Evolutionary conservation across 441 rosid species (phyloP).

Genomic region (Theobroma grandiflorum): DNA sequence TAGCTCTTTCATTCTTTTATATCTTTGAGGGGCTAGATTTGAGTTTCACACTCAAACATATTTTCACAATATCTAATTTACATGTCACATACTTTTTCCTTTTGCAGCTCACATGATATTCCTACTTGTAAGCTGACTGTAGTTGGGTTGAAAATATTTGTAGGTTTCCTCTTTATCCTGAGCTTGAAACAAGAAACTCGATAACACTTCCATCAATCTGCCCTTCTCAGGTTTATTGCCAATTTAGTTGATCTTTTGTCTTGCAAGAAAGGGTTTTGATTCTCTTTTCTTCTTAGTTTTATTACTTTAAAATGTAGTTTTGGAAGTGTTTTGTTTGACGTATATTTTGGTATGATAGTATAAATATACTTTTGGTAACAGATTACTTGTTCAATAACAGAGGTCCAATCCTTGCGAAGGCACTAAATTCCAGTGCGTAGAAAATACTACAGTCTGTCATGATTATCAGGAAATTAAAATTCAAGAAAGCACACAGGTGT

Average conservation of each 20-base stretch:
- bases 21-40: not conserved
- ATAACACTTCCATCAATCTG: slow-evolving; percentile 81
- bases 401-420: slow-evolving; percentile 80
- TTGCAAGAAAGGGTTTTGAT: not conserved
- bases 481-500: slow-evolving; percentile 91
- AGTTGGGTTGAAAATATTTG: slow-evolving; percentile 36
- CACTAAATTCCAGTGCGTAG: slow-evolving; percentile 69
- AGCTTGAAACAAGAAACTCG: slow-evolving; percentile 89
- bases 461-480: slow-evolving; percentile 98
- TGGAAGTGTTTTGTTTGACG: slow-evolving; percentile 5
- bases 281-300: slow-evolving; percentile 17
- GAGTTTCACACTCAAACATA: not conserved
- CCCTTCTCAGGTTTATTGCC: slow-evolving; percentile 78
- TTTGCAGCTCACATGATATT: slow-evolving; percentile 5
- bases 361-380: slow-evolving; percentile 8
- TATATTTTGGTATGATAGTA: slow-evolving; percentile 13
- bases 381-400: slow-evolving; percentile 49
- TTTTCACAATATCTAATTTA: not conserved
- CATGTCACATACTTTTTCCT: not conserved
- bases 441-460: slow-evolving; percentile 73
- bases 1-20: not conserved
- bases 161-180: slow-evolving; percentile 90
- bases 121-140: slow-evolving; percentile 16
- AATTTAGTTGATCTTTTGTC: slow-evolving; percentile 11
- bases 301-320: not conserved